These are phyloP conservation scores for thale cress (Arabidopsis thaliana) DNA, from an alignment of 345 rosid genomes.

Conservation along the genomic window TAIR10.1 NC_003071.7:18580501-18581000, in stretches of 20 bases:
- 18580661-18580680: background rate
- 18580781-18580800: conserved; percentile 23
- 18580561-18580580: background rate
- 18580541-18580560: background rate
- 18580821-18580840: conserved; percentile 42
- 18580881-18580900: conserved; percentile 47
- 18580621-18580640: conserved; percentile 38
- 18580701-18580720: background rate
- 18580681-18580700: background rate
- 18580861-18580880: conserved; percentile 33
- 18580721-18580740: conserved; percentile 19
- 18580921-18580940: conserved; percentile 43
- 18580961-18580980: background rate
- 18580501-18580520: conserved; percentile 37
- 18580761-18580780: conserved; percentile 28
- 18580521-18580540: conserved; percentile 28
- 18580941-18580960: conserved; percentile 37
- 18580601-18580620: conserved; percentile 18
- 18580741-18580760: conserved; percentile 19
- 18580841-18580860: conserved; percentile 27
- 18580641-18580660: conserved; percentile 27
- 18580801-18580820: conserved; percentile 42
- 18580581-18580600: conserved; percentile 12
- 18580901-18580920: conserved; percentile 43
- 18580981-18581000: background rate